phyloP scores from a whole-genome alignment of 176 grass and related monocot genomes.

The Tuctoria greenei region DNA sequence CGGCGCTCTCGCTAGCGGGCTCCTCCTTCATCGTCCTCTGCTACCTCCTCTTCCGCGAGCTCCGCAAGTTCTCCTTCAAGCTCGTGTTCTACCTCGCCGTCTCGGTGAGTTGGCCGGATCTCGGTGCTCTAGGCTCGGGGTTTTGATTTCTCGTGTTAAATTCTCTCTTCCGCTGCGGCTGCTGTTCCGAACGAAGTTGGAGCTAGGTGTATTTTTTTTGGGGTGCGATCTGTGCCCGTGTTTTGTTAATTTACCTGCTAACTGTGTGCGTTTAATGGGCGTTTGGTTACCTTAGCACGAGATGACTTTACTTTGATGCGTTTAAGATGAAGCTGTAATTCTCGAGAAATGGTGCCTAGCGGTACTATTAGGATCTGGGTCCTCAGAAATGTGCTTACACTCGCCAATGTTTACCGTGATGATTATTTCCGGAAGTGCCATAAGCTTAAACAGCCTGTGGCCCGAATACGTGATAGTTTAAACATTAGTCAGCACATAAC shows the following conservation, averaged over 20 bases:
- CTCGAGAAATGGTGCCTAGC: not conserved
- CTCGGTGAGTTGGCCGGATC: slow-evolving; percentile 48
- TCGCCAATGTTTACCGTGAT: not conserved
- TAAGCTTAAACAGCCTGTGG: not conserved
- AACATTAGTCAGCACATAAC: not conserved
- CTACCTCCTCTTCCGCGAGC: slow-evolving; percentile 95
- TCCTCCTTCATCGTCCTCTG: slow-evolving; percentile 95
- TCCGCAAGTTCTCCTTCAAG: slow-evolving; percentile 99
- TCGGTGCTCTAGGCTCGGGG: not conserved
- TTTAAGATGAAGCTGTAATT: slow-evolving; percentile 20
- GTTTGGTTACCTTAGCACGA: not conserved
- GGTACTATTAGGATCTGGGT: not conserved
- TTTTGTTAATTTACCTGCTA: not conserved
- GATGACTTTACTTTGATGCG: not conserved
- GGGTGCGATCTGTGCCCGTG: slow-evolving; percentile 18
- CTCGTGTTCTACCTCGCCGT: slow-evolving; percentile 93
- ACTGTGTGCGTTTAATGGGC: not conserved
- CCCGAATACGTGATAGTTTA: not conserved
- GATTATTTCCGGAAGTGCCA: not conserved
- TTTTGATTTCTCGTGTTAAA: not conserved
- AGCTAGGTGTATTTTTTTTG: not conserved
- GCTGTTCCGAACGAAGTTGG: slow-evolving; percentile 6
- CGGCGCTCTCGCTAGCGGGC: slow-evolving; percentile 74
- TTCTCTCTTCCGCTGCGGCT: not conserved
- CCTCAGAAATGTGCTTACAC: slow-evolving; percentile 18